phyloP scores from a whole-genome alignment of 345 rosid species.

The Citrus sinensis region DNA sequence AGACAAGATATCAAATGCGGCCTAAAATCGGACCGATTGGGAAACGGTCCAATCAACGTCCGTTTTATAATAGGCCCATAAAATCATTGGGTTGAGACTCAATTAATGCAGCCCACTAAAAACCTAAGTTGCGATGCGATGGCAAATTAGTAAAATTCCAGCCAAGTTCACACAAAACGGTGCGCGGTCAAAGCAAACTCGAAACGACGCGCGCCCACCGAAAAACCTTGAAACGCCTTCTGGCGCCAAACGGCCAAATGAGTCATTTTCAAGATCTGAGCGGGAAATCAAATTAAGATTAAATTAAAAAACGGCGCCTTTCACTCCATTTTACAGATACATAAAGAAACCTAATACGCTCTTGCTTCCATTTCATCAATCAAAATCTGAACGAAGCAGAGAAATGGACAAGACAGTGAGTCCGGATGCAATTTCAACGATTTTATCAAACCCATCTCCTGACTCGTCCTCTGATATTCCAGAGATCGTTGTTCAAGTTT shows the following conservation, averaged over 20 bases:
- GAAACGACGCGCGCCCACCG: not conserved
- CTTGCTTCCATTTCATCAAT: not conserved
- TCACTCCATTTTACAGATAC: not conserved
- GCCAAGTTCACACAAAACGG: not conserved
- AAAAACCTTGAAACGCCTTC: not conserved
- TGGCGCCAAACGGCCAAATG: not conserved
- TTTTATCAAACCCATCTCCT: conserved; percentile 61
- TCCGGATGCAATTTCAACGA: conserved; percentile 54
- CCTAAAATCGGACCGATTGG: too few species aligned
- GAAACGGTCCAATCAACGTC: too few species aligned
- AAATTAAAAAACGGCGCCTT: not conserved
- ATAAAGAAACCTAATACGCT: not conserved
- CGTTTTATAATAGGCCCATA: not conserved
- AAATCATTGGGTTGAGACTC: not conserved
- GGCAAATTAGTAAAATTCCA: not conserved
- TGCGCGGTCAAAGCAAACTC: not conserved
- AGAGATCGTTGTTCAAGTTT: conserved; percentile 65
- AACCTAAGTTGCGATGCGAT: not conserved
- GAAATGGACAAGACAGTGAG: conserved; percentile 49
- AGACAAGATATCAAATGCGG: too few species aligned
- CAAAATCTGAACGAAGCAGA: not conserved
- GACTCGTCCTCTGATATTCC: conserved; percentile 51
- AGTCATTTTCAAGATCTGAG: not conserved
- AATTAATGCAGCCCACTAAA: not conserved
- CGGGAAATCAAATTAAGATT: not conserved